phyloP scores from a whole-genome alignment of 768 basidiomycete genomes.

The Ramaria sp. region DNA sequence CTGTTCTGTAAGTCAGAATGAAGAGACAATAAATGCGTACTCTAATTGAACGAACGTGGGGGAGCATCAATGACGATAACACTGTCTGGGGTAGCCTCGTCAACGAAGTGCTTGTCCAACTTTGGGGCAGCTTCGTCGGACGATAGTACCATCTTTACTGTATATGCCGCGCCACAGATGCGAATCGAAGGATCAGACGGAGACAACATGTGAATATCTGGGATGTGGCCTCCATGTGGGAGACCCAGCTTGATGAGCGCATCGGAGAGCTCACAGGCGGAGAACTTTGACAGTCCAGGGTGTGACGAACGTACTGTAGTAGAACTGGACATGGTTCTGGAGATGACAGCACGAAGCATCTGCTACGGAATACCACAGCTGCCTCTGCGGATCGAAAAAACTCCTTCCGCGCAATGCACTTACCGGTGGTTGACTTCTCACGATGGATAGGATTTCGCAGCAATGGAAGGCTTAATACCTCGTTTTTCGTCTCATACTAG shows the following conservation, averaged over 20 bases:
- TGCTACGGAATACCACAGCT: neutral
- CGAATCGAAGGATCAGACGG: constrained; percentile 27
- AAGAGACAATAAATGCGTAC: neutral
- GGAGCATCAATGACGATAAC: constrained; percentile 72
- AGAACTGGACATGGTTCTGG: constrained; percentile 2
- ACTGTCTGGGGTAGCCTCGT: constrained; percentile 52
- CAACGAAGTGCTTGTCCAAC: constrained; percentile 68
- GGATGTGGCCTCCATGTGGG: constrained; percentile 67
- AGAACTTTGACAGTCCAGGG: constrained; percentile 28
- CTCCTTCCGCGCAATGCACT: too few species aligned
- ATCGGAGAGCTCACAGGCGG: constrained; percentile 82
- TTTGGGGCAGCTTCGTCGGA: constrained; percentile 52
- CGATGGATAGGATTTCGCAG: too few species aligned
- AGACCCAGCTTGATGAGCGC: constrained; percentile 73
- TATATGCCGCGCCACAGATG: constrained; percentile 75
- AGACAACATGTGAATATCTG: constrained; percentile 57
- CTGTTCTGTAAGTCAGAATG: constrained; percentile 22
- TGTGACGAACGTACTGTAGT: neutral
- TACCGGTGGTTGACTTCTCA: too few species aligned
- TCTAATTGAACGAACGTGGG: constrained; percentile 33
- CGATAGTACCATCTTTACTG: constrained; percentile 67
- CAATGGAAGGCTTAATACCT: too few species aligned
- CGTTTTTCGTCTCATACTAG: too few species aligned
- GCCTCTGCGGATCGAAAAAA: neutral
- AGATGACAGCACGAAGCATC: constrained; percentile 2